phyloP scores from a whole-genome alignment of 352 stramenopile genomes.

The Achlya hypogyna region DNA sequence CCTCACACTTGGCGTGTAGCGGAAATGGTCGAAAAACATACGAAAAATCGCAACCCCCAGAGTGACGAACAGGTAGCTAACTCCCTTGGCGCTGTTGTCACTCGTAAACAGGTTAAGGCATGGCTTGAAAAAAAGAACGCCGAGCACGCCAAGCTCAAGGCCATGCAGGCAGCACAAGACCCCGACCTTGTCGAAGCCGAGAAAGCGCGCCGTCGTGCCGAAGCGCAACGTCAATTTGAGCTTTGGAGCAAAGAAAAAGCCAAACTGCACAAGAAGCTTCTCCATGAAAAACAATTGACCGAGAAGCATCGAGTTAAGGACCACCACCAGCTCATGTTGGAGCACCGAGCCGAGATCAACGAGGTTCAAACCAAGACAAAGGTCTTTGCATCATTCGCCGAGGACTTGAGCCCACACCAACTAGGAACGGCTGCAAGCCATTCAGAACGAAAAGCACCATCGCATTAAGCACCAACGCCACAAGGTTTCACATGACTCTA shows the following conservation, averaged over 20 bases:
- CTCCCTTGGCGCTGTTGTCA: too few relatives aligned
- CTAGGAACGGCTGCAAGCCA: background rate
- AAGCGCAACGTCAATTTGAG: background rate
- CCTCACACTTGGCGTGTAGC: background rate
- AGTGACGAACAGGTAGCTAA: slow-evolving; percentile 1
- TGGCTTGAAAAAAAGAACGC: slow-evolving; percentile 8
- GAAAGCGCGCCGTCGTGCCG: background rate
- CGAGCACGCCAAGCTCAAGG: background rate
- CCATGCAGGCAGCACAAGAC: background rate
- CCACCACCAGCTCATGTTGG: background rate
- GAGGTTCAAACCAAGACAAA: background rate
- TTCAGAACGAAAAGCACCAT: background rate
- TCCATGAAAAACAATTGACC: background rate
- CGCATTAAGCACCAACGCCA: background rate
- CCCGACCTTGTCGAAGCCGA: background rate
- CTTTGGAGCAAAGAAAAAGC: background rate
- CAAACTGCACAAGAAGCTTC: background rate
- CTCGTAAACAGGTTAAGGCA: background rate
- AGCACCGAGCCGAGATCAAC: background rate
- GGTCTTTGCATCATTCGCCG: background rate
- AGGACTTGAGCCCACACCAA: background rate
- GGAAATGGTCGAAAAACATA: background rate
- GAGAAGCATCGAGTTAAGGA: background rate
- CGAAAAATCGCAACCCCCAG: background rate
- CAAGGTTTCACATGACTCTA: background rate